Evolutionary conservation across 2,329 filamentous ascomycete genomes (phyloP).

Genomic region (Paecilomyces formosus): DNA sequence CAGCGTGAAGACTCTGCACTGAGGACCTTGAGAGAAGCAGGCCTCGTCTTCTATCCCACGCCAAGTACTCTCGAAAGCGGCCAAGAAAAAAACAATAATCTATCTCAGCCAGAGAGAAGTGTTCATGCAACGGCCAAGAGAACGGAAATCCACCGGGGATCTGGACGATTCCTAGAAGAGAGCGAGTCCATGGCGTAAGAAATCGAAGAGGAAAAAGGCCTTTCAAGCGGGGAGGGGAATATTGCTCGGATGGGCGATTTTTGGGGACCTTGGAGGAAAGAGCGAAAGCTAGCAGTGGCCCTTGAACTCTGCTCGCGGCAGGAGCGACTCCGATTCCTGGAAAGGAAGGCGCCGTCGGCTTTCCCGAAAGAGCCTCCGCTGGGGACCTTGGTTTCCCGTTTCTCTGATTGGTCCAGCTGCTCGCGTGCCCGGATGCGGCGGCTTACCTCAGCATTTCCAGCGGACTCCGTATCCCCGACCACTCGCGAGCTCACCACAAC

Average conservation of each 20-base stretch:
- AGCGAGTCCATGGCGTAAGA: conserved; percentile 2
- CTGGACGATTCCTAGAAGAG: not conserved
- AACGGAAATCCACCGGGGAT: not conserved
- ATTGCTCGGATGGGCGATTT: conserved; percentile 5
- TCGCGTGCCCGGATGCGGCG: not conserved
- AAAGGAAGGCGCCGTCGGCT: not conserved
- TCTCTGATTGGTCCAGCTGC: not conserved
- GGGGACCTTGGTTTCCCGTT: not conserved
- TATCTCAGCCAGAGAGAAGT: not conserved
- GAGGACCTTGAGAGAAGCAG: not conserved
- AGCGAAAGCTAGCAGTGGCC: too few relatives aligned
- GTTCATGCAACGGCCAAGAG: not conserved
- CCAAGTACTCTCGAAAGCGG: not conserved
- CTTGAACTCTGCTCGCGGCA: not conserved
- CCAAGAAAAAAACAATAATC: not conserved
- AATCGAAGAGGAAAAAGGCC: not conserved
- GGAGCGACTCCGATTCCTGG: not conserved
- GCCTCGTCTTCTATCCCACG: not conserved
- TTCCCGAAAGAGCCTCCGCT: not conserved
- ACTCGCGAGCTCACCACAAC: too few relatives aligned
- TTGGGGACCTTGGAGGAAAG: conserved; percentile 26
- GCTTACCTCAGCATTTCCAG: not conserved
- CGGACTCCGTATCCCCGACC: not conserved
- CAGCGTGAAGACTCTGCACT: not conserved
- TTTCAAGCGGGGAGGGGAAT: not conserved